Evolutionary conservation across 257 asterid species (phyloP), one percentile per base, ranked within the genome.

Genomic region (Plantago ovata): DNA sequence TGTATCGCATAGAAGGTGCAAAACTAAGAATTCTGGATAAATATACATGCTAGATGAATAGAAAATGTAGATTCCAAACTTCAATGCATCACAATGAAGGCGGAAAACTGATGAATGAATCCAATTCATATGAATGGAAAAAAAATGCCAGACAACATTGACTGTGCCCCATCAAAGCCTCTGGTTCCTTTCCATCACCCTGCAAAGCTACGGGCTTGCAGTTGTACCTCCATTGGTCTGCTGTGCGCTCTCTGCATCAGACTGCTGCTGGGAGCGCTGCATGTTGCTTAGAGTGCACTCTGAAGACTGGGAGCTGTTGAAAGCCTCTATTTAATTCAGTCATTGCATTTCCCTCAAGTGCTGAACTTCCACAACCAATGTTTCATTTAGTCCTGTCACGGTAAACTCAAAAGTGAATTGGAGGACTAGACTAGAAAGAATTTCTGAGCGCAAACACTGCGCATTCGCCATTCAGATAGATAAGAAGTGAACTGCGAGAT

Each of bases 331-430:
- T 4, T 3, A 28, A 8, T 8, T 28, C 92, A 18, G 76, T 52
- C 32, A 79, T 65, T n/a, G 79, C 77, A 20, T 76, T 58, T 69
- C 77, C n/a, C n/a, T 84, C 74, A 84, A 62, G 20, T 89, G 89
- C 64, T 81, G 89, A 41, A 84, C 80, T 67, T 84, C 89, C 0
- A 71, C 81, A 15, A 77, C 68, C 60, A 84, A 64, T 0, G 89
- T 81, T 67, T 79, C 86, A 18, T 81, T 81, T 16, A 84, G 71
- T 22, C 84, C 94, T 84, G 86, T 63, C 45, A 55, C 15, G 52
- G 59, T 16, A 64, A 48, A 41, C 16, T 11, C 19, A 10, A 6
- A 9, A 48, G 60, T 18, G 9, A 9, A 50, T 64, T 1, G 40
- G 6, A 13, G 20, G 3, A 33, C 41, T 10, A 41, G 12, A 19